Evolutionary conservation across 2,329 filamentous ascomycete species (phyloP).

Genomic region (Claviceps fusiformis): DNA sequence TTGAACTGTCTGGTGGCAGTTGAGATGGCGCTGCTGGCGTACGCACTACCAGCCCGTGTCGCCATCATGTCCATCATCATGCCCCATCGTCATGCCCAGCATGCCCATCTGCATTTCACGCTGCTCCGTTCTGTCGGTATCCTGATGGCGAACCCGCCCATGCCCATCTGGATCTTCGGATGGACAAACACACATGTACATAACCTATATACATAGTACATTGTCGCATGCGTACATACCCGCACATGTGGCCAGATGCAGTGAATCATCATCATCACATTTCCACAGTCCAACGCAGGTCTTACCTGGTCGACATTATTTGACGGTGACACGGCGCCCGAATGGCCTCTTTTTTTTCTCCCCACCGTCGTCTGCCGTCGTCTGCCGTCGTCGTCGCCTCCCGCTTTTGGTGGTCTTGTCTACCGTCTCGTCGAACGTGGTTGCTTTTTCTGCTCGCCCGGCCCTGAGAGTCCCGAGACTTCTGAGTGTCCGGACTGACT

Average conservation of each 20-base stretch:
- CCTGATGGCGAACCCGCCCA: not conserved
- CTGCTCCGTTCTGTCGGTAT: slow-evolving; percentile 1
- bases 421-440: not conserved
- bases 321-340: not conserved
- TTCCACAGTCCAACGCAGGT: not conserved
- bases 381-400: too few relatives aligned
- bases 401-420: too few relatives aligned
- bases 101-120: not conserved
- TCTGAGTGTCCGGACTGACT: not conserved
- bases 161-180: not conserved
- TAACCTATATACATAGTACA: too few relatives aligned
- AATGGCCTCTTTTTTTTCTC: not conserved
- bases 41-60: not conserved
- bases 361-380: too few relatives aligned
- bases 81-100: not conserved
- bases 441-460: not conserved
- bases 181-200: too few relatives aligned
- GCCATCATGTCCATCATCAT: not conserved
- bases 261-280: not conserved
- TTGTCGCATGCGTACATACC: too few relatives aligned
- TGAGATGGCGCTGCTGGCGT: too few relatives aligned
- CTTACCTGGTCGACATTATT: not conserved
- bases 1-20: too few relatives aligned
- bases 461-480: not conserved
- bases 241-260: not conserved